Evolutionary conservation across 73 alveolate species (phyloP).

Genomic region (Strombidium stylifer): DNA sequence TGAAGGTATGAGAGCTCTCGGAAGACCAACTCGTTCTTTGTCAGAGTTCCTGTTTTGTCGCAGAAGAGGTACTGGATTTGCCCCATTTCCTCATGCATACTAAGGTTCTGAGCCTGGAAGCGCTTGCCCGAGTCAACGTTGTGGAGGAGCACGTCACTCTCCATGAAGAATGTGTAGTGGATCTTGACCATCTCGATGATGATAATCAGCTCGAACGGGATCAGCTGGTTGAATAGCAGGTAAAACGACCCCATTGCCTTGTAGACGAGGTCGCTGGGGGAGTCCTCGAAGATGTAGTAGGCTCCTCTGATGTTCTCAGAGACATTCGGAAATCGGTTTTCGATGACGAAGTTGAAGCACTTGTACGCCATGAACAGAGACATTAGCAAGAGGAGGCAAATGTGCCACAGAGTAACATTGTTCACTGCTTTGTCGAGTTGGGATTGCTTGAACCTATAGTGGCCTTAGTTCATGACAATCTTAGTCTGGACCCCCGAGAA

Average conservation of each 20-base stretch:
- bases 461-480: constrained; percentile 1
- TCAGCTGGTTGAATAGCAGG: constrained; percentile 1
- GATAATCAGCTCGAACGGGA: constrained; percentile 4
- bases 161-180: constrained; percentile 1
- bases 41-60: constrained; percentile 35
- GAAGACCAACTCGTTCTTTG: constrained; percentile 11
- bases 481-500: constrained; percentile 13
- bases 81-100: constrained; percentile 28
- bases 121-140: background rate
- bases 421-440: background rate
- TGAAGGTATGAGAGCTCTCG: background rate
- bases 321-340: background rate
- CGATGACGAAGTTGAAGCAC: background rate
- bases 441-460: constrained; percentile 13
- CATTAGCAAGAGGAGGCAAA: background rate
- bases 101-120: constrained; percentile 13
- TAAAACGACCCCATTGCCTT: constrained; percentile 12
- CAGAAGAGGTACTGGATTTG: constrained; percentile 14
- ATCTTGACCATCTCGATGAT: constrained; percentile 10
- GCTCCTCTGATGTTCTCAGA: too few species aligned
- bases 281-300: too few species aligned
- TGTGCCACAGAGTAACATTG: background rate
- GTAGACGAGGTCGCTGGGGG: too few species aligned
- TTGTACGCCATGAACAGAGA: background rate
- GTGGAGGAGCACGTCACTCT: background rate